Evolutionary conservation across 2,329 filamentous ascomycete genomes (phyloP).

Genomic region (Dendryphion nanum): DNA sequence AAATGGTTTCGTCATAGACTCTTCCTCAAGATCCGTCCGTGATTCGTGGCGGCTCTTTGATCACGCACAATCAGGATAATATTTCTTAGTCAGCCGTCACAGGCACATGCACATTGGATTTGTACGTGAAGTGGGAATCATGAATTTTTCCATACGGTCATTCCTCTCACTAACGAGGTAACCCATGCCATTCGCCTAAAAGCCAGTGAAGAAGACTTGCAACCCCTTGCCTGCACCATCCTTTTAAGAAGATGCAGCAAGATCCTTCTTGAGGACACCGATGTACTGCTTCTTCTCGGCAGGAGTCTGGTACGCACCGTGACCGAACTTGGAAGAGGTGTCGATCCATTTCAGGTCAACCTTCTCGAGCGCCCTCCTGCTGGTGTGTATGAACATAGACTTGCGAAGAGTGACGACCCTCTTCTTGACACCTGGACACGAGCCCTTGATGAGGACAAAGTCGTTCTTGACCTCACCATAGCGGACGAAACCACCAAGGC

Average conservation of each 20-base stretch:
- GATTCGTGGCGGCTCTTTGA: no score
- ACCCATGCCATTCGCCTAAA: slow-evolving; percentile 39
- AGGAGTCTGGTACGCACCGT: slow-evolving; percentile 98
- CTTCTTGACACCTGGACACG: slow-evolving; percentile 98
- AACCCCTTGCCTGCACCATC: slow-evolving; percentile 25
- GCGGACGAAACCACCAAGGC: slow-evolving; percentile 97
- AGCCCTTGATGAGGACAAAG: slow-evolving; percentile 97
- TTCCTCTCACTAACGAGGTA: slow-evolving; percentile 33
- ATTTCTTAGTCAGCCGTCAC: no score
- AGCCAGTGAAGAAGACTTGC: slow-evolving; percentile 35
- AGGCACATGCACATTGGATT: no score
- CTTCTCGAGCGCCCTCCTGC: slow-evolving; percentile 95
- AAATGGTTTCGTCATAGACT: no score
- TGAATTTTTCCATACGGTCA: slow-evolving; percentile 30
- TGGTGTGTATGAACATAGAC: slow-evolving; percentile 97
- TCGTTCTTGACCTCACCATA: slow-evolving; percentile 99
- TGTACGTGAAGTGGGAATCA: slow-evolving; percentile 42
- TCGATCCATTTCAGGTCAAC: slow-evolving; percentile 99
- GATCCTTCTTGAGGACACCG: slow-evolving; percentile 99
- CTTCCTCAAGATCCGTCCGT: no score
- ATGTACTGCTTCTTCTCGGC: slow-evolving; percentile 97
- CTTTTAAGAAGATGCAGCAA: slow-evolving; percentile 58
- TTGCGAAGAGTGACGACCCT: slow-evolving; percentile 98
- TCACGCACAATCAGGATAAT: no score
- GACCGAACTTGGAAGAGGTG: slow-evolving; percentile 99